Conservation (phyloP, 2,329 filamentous ascomycete genomes). For the Botrytis fragariae region DNA sequence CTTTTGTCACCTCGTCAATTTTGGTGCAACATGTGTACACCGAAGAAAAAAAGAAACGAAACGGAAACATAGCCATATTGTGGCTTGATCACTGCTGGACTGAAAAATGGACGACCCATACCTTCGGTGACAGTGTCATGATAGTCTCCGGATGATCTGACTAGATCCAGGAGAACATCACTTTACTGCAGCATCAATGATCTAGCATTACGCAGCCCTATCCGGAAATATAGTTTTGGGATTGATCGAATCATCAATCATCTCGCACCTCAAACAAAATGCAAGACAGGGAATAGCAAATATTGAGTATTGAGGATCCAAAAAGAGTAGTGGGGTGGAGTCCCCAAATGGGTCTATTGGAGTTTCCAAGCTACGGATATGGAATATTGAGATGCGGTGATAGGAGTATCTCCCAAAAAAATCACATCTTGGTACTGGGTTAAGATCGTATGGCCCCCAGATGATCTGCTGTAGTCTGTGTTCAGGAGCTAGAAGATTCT, state of each 20-base stretch:
- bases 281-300: conserved; percentile 12
- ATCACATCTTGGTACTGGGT: background rate
- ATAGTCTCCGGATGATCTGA: background rate
- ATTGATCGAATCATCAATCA: conserved; percentile 2
- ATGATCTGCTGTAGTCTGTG: conserved; percentile 1
- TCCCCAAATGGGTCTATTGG: conserved; percentile 15
- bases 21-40: conserved; percentile 14
- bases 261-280: conserved; percentile 8
- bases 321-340: conserved; percentile 2
- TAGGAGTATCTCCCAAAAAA: background rate
- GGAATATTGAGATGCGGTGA: conserved; percentile 10
- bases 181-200: background rate
- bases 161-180: background rate
- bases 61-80: conserved; percentile 28
- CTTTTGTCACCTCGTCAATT: conserved; percentile 27
- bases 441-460: background rate
- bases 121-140: background rate
- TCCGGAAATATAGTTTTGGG: background rate
- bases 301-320: conserved; percentile 7
- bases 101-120: conserved; percentile 20
- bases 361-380: background rate
- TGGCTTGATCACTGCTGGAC: conserved; percentile 29
- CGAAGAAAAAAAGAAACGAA: background rate
- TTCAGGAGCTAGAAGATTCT: background rate
- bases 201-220: conserved; percentile 14